A percentile compares a stretch with the other conserved stretches of the same genome.
Conservation (phyloP, 495 filamentous ascomycete genomes). For the Penicillium roqueforti region DNA sequence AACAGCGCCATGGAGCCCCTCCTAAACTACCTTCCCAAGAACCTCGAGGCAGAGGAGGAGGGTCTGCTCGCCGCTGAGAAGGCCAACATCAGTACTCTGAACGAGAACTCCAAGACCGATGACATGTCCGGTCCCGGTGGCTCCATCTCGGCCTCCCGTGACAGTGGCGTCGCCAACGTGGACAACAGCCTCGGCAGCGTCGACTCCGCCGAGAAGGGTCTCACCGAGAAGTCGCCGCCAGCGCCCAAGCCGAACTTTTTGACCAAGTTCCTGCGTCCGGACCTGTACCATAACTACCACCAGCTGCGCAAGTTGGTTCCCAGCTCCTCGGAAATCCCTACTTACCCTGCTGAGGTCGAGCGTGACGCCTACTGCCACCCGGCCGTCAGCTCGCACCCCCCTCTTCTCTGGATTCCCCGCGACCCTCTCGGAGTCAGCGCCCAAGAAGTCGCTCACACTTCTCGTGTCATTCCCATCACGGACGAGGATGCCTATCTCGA, state of each 20-base stretch:
- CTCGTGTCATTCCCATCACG: slow-evolving; percentile 69
- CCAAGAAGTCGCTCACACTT: slow-evolving; percentile 71
- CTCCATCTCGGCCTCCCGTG: slow-evolving; percentile 6
- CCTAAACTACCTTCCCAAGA: slow-evolving; percentile 74
- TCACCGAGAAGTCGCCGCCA: slow-evolving; percentile 14
- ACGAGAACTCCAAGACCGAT: slow-evolving; percentile 28
- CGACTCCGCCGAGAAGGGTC: slow-evolving; percentile 39
- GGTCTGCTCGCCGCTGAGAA: slow-evolving; percentile 47
- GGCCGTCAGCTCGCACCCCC: slow-evolving; percentile 56
- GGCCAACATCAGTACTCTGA: slow-evolving; percentile 15
- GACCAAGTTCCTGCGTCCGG: slow-evolving; percentile 70
- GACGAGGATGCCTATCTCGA: slow-evolving; percentile 79
- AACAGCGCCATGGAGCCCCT: slow-evolving; percentile 75
- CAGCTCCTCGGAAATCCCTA: slow-evolving; percentile 38
- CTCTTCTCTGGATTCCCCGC: slow-evolving; percentile 79
- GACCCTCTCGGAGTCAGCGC: slow-evolving; percentile 71
- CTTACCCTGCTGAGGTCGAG: slow-evolving; percentile 59
- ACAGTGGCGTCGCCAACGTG: slow-evolving; percentile 23
- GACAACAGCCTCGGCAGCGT: slow-evolving; percentile 30
- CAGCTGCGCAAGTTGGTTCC: slow-evolving; percentile 71
- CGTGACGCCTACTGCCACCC: slow-evolving; percentile 76
- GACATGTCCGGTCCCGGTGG: slow-evolving; percentile 16
- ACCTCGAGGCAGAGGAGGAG: slow-evolving; percentile 62
- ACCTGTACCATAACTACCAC: slow-evolving; percentile 68
- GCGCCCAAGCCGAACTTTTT: slow-evolving; percentile 55